Base-by-base conservation (phyloP, 169 alveolate genomes). In the Babesia bigemina region DNA sequence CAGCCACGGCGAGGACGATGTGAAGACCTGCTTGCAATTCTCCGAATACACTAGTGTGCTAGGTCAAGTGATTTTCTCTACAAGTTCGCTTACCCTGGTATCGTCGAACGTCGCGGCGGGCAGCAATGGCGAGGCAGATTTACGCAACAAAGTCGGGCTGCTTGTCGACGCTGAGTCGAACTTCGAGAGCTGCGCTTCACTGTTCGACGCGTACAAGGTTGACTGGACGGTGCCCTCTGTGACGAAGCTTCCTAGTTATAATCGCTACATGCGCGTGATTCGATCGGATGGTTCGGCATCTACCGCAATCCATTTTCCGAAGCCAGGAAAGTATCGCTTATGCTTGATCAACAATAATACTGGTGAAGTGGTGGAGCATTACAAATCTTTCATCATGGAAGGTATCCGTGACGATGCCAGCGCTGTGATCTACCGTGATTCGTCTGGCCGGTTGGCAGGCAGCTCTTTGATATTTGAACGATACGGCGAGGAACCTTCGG, bases 1-100 rank as follows among this genome's bases (percentile, higher is more conserved):
- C 50, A n/a, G 70, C 36, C 62, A 59, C 16, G 39, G 39, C 24
- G 67, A 33, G 11, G 53, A 48, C 49, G 70, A 70, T n/a, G 66
- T 29, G 26, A 29, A 60, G 39, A 50, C 84, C 47, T 79, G 87
- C 24, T 4, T 36, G 29, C 21, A 21, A 1, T 26, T 21, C 39
- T 17, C 48, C 7, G 77, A 79, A 21, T 70, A 70, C 60, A 61
- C 44, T 55, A 36, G 14, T 0, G 39, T 22, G 13, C 3, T 79
- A 19, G 87, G 87, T 14, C 66, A 79, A 22, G 69, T 79, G 63
- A 39, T 72, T 2, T n/a, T 79, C 26, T 7, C 28, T 6, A 79
- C 53, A 19, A 22, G 36, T 7, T 12, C 29, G 8, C 33, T 2
- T 0, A 21, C 7, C 2, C 13, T 3, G 9, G 13, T 0, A 0